Conservation (phyloP, 2,329 filamentous ascomycete genomes). For the Sarocladium brachiariae region DNA sequence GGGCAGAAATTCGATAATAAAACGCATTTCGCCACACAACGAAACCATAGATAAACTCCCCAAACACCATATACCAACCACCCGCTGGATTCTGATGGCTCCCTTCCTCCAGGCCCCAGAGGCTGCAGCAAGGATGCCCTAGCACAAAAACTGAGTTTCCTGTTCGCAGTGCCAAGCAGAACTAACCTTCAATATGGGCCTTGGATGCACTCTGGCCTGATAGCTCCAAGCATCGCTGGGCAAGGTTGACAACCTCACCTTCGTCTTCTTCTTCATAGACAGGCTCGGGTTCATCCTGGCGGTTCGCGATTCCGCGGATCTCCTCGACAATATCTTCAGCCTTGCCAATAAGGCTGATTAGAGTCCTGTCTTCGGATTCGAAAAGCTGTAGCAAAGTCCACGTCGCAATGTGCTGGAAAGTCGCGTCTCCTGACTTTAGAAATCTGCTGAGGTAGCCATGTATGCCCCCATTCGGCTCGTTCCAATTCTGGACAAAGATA, state of each 20-base stretch:
- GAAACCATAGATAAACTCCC: constrained; percentile 6
- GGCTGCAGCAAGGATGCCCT: neutral
- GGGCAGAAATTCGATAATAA: constrained; percentile 1
- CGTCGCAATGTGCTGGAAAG: constrained; percentile 98
- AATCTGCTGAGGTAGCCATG: constrained; percentile 93
- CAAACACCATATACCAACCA: constrained; percentile 4
- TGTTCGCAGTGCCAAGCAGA: no score
- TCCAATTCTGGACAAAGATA: constrained; percentile 93
- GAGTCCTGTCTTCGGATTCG: constrained; percentile 84
- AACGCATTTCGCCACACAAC: constrained; percentile 1
- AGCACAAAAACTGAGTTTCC: neutral
- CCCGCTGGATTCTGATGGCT: neutral
- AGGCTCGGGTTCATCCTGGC: constrained; percentile 79
- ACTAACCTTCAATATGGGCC: constrained; percentile 78
- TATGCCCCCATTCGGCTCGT: constrained; percentile 84
- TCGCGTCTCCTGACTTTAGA: constrained; percentile 87
- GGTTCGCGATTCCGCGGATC: constrained; percentile 86
- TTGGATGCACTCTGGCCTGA: constrained; percentile 71
- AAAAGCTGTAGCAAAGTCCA: constrained; percentile 95
- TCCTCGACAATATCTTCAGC: constrained; percentile 88
- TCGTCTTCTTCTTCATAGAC: constrained; percentile 86
- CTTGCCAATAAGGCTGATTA: constrained; percentile 84
- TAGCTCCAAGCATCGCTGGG: constrained; percentile 82
- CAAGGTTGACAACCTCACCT: constrained; percentile 85
- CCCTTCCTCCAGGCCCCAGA: neutral